Percentiles rank a stretch among this genome's conserved stretches.
phyloP scores from a whole-genome alignment of 768 basidiomycete species.

The Podaxis mareebaensis region DNA sequence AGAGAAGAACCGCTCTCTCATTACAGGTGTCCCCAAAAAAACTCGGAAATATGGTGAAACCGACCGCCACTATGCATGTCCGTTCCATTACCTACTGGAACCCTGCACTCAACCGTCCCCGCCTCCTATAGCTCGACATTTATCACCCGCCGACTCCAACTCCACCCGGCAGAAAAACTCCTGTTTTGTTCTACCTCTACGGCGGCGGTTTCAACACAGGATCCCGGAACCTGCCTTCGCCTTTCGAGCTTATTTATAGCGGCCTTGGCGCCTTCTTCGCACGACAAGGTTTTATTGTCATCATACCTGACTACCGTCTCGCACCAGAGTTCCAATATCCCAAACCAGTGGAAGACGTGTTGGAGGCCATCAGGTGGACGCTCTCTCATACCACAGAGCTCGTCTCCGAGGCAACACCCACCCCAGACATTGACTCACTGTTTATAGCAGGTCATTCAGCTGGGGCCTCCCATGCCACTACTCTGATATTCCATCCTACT shows the following conservation, averaged over 20 bases:
- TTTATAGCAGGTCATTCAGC: constrained; percentile 65
- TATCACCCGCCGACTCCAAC: constrained; percentile 52
- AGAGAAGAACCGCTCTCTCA: constrained; percentile 45
- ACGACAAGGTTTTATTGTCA: constrained; percentile 54
- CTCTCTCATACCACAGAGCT: constrained; percentile 36
- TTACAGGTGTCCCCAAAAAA: constrained; percentile 46
- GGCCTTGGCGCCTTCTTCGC: constrained; percentile 65
- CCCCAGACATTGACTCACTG: constrained; percentile 41
- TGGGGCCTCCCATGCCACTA: constrained; percentile 51
- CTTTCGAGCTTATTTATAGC: constrained; percentile 53
- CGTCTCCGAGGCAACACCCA: constrained; percentile 26
- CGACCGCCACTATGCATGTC: constrained; percentile 51
- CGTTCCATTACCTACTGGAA: background rate
- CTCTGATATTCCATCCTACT: constrained; percentile 40
- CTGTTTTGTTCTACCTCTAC: constrained; percentile 64
- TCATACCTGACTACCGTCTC: constrained; percentile 71
- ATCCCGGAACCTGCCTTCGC: constrained; percentile 41
- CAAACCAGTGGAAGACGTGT: constrained; percentile 52
- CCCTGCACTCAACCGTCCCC: background rate
- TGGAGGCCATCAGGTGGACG: constrained; percentile 60
- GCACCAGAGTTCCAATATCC: constrained; percentile 60
- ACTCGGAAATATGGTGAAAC: constrained; percentile 58
- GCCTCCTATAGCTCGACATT: constrained; percentile 53
- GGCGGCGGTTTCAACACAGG: constrained; percentile 65
- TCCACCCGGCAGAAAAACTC: constrained; percentile 31